Evolutionary conservation across 1,139 yeast genomes (phyloP), one percentile per base, ranked within the genome.

Genomic region (Lodderomyces metapsilosis): DNA sequence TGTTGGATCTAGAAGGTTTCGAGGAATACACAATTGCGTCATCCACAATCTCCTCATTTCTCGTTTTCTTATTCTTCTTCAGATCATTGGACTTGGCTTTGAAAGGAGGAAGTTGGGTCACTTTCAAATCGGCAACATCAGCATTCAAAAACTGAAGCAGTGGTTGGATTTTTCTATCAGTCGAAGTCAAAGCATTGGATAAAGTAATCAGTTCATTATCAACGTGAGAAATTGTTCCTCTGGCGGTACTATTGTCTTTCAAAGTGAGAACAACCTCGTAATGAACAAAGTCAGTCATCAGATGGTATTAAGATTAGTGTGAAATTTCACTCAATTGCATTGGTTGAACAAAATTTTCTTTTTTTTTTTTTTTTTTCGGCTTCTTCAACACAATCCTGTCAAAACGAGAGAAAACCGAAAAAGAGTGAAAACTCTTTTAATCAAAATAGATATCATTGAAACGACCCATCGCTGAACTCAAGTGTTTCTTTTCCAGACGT

Each of bases 211-310:
- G 62, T 36, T 62, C 61, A 21, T 64, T 64, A 28, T 64, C 72
- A 16, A 80, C 80, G 24, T 61, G 62, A 10, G 66, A 51, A 34
- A 82, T 76, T 8, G 60, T 49, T 0, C 87, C 88, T 11, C 65
- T 57, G 11, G 79, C 56, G 28, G 55, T 61, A 11, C 68, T 52
- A 2, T 78, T 79, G 45, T 68, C 71, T 37, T 75, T 76, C 44
- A 80, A 67, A 30, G 58, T 58, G 31, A 82, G 53, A 48, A 71
- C 73, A 13, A 82, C 82, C 39, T 72, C 72, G 54, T 76, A 81
- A 41, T 82, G 80, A 40, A 74, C 58, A 50, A 80, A 79, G 49
- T 79, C 82, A 21, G 61, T 47, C 64, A 60, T 60, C 9, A 7
- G 36, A 30, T n/a, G 8, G 25, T 7, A 11, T 23, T 8, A 23